Percentiles rank a stretch among this genome's conserved stretches.
phyloP scores from a whole-genome alignment of 2,329 filamentous ascomycete species.

The Colletotrichum somersetense region DNA sequence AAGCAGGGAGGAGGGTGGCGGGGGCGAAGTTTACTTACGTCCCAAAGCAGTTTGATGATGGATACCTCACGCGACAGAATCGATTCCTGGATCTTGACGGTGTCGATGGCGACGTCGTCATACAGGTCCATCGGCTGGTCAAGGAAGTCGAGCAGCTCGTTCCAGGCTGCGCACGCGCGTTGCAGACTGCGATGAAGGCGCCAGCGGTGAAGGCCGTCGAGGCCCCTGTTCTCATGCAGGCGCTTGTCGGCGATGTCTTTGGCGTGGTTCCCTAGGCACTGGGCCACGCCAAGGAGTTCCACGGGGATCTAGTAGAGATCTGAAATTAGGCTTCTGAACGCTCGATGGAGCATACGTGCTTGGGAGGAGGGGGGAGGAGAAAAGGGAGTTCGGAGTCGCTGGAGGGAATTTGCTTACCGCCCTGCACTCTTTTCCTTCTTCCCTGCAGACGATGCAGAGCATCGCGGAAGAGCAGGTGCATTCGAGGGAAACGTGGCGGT shows the following conservation, averaged over 20 bases:
- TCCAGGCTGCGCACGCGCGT: neutral
- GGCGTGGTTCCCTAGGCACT: neutral
- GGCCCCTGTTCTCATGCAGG: neutral
- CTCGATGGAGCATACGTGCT: neutral
- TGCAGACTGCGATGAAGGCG: neutral
- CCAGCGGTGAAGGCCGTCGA: neutral
- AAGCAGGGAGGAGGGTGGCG: too few species aligned
- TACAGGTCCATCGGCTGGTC: neutral
- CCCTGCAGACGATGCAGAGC: neutral
- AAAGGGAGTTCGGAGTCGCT: too few species aligned
- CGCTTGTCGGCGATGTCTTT: neutral
- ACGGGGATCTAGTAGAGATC: neutral
- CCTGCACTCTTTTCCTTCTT: neutral
- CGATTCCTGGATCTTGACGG: neutral
- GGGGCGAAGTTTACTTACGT: neutral
- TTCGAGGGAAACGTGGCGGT: neutral
- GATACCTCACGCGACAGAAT: neutral
- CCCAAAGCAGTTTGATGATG: neutral
- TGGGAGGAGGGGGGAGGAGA: too few species aligned
- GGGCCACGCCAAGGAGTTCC: neutral
- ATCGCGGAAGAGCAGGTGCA: too few species aligned
- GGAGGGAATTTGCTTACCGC: too few species aligned
- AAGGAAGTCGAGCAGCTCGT: neutral
- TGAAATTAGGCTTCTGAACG: neutral
- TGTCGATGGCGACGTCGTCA: neutral